Conservation (phyloP, 352 stramenopile species). For the Pythium plurisporium region DNA sequence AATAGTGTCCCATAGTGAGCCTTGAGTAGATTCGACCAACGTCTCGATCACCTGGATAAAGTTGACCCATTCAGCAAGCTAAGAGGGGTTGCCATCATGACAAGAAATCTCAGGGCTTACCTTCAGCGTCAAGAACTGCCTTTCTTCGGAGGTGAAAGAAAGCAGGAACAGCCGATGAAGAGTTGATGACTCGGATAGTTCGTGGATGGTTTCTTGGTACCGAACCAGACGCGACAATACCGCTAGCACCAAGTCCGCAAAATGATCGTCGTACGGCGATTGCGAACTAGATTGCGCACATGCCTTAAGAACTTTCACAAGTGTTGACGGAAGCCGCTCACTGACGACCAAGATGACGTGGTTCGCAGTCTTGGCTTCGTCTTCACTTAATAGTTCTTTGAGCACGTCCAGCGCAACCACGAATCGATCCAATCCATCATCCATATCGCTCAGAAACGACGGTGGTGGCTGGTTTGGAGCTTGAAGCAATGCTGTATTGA, state of each 20-base stretch:
- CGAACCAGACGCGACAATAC: slow-evolving; percentile 29
- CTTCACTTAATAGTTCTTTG: slow-evolving; percentile 17
- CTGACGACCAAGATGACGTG: slow-evolving; percentile 34
- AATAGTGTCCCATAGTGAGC: slow-evolving; percentile 3
- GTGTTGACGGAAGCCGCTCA: slow-evolving; percentile 46
- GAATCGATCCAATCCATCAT: slow-evolving; percentile 5
- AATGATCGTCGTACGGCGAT: background rate
- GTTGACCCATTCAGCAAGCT: background rate
- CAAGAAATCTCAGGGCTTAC: slow-evolving; percentile 11
- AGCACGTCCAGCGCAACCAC: slow-evolving; percentile 30
- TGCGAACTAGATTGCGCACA: slow-evolving; percentile 6
- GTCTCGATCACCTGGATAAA: slow-evolving; percentile 7
- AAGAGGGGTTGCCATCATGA: slow-evolving; percentile 17
- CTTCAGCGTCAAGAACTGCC: slow-evolving; percentile 17
- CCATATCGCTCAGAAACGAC: slow-evolving; percentile 6
- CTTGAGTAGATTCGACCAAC: slow-evolving; percentile 1
- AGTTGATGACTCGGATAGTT: slow-evolving; percentile 42
- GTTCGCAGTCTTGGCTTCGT: slow-evolving; percentile 20
- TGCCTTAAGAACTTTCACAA: slow-evolving; percentile 53
- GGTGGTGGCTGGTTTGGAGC: background rate
- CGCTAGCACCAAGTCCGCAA: slow-evolving; percentile 24
- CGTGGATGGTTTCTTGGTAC: slow-evolving; percentile 39
- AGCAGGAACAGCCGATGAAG: slow-evolving; percentile 52
- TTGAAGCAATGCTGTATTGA: slow-evolving; percentile 29
- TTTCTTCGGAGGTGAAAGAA: slow-evolving; percentile 19